Conservation (phyloP, 1,139 yeast genomes). For the Debaryomycetaceae sp. region DNA sequence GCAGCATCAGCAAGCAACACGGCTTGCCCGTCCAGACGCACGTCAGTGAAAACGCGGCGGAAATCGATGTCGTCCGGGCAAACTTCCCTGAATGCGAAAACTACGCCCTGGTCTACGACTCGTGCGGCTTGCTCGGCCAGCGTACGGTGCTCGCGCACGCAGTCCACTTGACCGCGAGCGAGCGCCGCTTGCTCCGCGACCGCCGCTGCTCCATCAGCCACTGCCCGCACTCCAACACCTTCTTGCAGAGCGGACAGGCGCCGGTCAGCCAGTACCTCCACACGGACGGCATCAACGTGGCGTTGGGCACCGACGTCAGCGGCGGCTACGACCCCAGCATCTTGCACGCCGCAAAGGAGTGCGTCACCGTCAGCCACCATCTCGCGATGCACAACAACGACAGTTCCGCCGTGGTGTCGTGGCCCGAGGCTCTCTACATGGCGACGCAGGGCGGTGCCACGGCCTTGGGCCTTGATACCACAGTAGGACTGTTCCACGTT, state of each 20-base stretch:
- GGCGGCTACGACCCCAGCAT: constrained; percentile 87
- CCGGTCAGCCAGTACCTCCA: constrained; percentile 59
- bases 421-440: constrained; percentile 65
- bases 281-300: constrained; percentile 58
- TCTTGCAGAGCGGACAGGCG: constrained; percentile 86
- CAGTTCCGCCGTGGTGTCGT: constrained; percentile 39
- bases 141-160: constrained; percentile 87
- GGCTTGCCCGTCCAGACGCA: constrained; percentile 81
- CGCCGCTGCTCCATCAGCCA: constrained; percentile 72
- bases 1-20: constrained; percentile 38
- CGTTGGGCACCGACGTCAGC: constrained; percentile 85
- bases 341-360: constrained; percentile 64
- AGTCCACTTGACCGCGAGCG: constrained; percentile 59
- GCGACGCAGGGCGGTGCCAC: constrained; percentile 89
- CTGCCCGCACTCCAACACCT: constrained; percentile 87
- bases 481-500: constrained; percentile 58
- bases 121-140: constrained; percentile 44
- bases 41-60: constrained; percentile 67
- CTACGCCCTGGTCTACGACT: constrained; percentile 73
- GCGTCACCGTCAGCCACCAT: constrained; percentile 77
- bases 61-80: constrained; percentile 63
- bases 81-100: constrained; percentile 60
- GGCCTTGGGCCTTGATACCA: constrained; percentile 49
- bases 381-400: constrained; percentile 49
- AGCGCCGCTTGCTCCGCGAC: constrained; percentile 42